Base-by-base conservation (phyloP, 306 rosid species). In the Citrullus colocynthis region DNA sequence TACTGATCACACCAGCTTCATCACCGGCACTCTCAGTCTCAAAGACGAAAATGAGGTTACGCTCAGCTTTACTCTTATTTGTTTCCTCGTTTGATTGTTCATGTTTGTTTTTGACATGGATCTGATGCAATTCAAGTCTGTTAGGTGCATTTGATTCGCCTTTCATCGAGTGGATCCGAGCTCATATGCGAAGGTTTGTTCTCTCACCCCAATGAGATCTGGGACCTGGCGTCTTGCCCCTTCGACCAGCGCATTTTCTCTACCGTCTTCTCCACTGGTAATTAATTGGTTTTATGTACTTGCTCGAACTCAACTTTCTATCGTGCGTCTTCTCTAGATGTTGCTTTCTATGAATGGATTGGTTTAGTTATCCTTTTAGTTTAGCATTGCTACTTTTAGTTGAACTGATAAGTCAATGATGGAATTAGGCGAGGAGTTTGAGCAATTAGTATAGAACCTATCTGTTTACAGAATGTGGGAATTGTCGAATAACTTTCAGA, bases 191-290 rank as follows among this genome's bases (percentile, higher is more conserved):
- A 96, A 86, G 99, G 99, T 49, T 84, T 96, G 93, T 96, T 96
- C 83, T 93, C 98, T 14, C 96, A 95, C 45, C 97, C 99, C 4
- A 96, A 85, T 54, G 98, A 96, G 98, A 96, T 96, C 83, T 92
- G 99, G 98, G 98, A 92, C 88, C 96, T 96, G 65, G 92, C 85
- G 2, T 96, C 98, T 18, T 92, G 99, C 80, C 99, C 99, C 14
- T 96, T 87, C 79, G 98, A 96, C 81, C 99, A 92, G 77, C 91
- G 99, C 62, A 89, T 92, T 83, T 96, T 96, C 91, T 96, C 99
- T 30, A 95, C 99, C 16, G 98, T 95, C 72, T 91, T 89, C 81
- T 95, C 91, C 14, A 83, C 90, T 55, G 99, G 99, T 96, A 87
- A 71, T 73, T 30, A 32, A 51, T 73, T 16, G 48, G 36, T 51